Evolutionary conservation across 2,329 filamentous ascomycete species (phyloP).

Genomic region (Colletotrichum sp.): DNA sequence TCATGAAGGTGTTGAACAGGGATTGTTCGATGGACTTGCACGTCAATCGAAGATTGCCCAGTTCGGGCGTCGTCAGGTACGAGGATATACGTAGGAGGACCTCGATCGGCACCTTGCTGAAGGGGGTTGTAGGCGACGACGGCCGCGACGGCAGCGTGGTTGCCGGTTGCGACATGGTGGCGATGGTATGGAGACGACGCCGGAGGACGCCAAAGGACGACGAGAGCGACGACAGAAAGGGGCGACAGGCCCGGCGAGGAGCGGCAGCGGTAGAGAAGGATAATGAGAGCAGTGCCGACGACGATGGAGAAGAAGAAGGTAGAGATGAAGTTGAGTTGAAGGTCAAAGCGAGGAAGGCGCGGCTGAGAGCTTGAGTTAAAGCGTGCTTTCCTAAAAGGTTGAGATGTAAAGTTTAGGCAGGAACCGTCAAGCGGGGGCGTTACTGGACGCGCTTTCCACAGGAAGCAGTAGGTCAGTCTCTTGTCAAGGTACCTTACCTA

Average conservation of each 20-base stretch:
- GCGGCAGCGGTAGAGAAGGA: not conserved
- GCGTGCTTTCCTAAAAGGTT: not conserved
- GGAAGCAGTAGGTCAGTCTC: not conserved
- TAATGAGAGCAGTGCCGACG: not conserved
- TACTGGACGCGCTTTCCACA: not conserved
- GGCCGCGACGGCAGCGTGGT: not conserved
- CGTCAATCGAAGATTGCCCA: constrained; percentile 57
- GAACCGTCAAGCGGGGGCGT: not conserved
- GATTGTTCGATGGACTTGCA: constrained; percentile 60
- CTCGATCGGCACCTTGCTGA: constrained; percentile 58
- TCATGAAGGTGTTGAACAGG: constrained; percentile 60
- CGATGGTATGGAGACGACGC: not conserved
- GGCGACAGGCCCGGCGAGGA: too few relatives aligned
- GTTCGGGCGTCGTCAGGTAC: constrained; percentile 59
- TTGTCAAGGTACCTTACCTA: not conserved
- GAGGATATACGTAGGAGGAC: constrained; percentile 60
- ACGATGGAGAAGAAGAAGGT: not conserved
- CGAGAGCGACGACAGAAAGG: not conserved
- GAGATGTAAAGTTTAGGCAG: not conserved
- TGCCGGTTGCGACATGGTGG: not conserved
- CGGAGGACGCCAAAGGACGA: not conserved
- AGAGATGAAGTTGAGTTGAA: not conserved
- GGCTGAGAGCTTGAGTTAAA: not conserved
- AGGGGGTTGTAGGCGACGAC: not conserved
- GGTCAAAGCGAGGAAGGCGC: not conserved